These are phyloP conservation scores for Dionaea muscipula DNA, from an alignment of 179 eudicot species.

Conservation along the genomic window DNA sequence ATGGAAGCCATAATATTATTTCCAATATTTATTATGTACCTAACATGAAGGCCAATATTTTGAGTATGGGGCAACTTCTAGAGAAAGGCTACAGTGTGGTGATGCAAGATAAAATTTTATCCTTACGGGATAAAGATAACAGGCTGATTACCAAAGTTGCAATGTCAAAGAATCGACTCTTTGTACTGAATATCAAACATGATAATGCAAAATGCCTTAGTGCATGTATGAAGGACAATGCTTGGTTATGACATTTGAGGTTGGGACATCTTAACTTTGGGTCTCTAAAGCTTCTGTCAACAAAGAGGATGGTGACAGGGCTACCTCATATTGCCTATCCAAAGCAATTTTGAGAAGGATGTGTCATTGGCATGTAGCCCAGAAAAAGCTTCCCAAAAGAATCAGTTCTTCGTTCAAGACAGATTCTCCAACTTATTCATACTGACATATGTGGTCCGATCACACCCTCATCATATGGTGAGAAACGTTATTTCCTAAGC, in stretches of 20 bases:
- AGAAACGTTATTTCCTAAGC: background rate
- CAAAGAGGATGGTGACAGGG: background rate
- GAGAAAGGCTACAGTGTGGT: background rate
- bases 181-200: too few species aligned
- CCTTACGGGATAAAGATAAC: too few species aligned
- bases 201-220: background rate
- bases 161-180: too few species aligned
- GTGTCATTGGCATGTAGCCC: background rate
- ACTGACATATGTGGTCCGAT: background rate
- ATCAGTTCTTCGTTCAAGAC: background rate
- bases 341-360: background rate
- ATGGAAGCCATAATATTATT: background rate
- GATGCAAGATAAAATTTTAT: too few species aligned
- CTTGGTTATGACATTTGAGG: background rate
- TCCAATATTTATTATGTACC: background rate
- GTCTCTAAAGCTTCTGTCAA: background rate
- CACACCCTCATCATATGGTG: background rate
- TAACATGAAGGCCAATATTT: background rate
- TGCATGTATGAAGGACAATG: background rate
- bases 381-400: background rate
- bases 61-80: background rate
- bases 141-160: too few species aligned
- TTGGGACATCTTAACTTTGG: background rate
- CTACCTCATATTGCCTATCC: background rate
- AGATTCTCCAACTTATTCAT: background rate